These are phyloP conservation scores for Loxodes magnus DNA, from an alignment of 73 alveolate species.

Conservation along the genomic window DNA sequence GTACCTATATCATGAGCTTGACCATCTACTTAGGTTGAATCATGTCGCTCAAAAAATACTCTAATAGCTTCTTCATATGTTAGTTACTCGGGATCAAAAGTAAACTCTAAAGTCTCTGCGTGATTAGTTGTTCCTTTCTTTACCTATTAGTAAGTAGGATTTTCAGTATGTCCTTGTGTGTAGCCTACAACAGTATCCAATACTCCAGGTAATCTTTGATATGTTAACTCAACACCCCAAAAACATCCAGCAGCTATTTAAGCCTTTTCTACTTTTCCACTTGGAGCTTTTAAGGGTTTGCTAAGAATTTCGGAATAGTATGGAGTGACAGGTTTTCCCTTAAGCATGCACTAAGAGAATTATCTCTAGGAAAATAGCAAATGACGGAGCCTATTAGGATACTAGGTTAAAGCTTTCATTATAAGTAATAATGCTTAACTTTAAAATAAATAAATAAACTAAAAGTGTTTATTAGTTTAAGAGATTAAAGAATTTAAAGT, in stretches of 20 bases:
- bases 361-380: no score
- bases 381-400: no score
- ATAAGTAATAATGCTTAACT: no score
- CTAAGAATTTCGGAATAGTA: no score
- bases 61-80: conserved; percentile 20
- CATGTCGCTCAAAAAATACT: conserved; percentile 42
- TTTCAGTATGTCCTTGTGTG: conserved; percentile 43
- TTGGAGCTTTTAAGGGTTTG: no score
- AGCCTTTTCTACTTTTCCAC: conserved; percentile 20
- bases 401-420: no score
- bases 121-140: conserved; percentile 54
- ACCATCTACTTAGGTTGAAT: conserved; percentile 59
- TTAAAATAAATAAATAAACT: no score
- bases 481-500: no score
- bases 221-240: conserved; percentile 33
- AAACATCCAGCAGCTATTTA: conserved; percentile 44
- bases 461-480: no score
- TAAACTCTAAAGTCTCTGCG: conserved; percentile 57
- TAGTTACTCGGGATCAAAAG: conserved; percentile 27
- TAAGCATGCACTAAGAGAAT: no score
- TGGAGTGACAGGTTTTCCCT: no score
- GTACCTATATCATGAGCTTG: conserved; percentile 44
- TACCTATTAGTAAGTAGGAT: conserved; percentile 46
- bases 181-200: conserved; percentile 26
- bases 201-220: conserved; percentile 34